phyloP scores from a whole-genome alignment of 768 basidiomycete species.

The Hericium rajendrae region DNA sequence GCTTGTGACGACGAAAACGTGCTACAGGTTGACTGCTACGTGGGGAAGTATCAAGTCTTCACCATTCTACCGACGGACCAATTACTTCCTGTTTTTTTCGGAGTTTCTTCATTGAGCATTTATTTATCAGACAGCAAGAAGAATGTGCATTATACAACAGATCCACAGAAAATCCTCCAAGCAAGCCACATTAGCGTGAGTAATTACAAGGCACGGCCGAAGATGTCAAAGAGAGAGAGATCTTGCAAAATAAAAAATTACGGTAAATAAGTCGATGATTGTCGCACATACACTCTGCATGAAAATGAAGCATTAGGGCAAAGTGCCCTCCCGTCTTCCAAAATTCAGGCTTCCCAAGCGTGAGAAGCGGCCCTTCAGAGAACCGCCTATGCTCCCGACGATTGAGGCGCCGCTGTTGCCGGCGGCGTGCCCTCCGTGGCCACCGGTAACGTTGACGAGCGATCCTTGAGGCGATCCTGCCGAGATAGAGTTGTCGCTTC shows the following conservation, averaged over 20 bases:
- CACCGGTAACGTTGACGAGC: constrained; percentile 57
- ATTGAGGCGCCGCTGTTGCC: constrained; percentile 44
- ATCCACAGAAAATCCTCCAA: neutral
- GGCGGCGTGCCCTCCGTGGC: constrained; percentile 16
- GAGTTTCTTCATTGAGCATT: no score
- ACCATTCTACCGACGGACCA: no score
- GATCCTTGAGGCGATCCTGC: constrained; percentile 66
- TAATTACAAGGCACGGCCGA: neutral
- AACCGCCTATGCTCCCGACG: constrained; percentile 52
- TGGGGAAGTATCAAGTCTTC: no score
- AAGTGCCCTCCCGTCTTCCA: constrained; percentile 34
- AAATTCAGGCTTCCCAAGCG: constrained; percentile 69
- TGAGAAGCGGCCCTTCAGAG: constrained; percentile 65
- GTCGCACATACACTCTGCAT: no score
- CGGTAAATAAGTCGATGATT: no score
- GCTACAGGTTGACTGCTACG: no score
- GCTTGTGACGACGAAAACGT: no score
- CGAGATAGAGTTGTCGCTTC: constrained; percentile 48
- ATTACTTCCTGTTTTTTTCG: no score
- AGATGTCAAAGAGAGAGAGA: neutral
- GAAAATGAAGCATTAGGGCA: no score
- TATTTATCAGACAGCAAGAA: neutral
- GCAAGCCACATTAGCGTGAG: neutral
- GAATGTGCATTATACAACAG: neutral
- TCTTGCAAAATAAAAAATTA: no score